These are phyloP conservation scores for Cyathus striatus DNA, from an alignment of 768 basidiomycete species.

Conservation along the genomic window DNA sequence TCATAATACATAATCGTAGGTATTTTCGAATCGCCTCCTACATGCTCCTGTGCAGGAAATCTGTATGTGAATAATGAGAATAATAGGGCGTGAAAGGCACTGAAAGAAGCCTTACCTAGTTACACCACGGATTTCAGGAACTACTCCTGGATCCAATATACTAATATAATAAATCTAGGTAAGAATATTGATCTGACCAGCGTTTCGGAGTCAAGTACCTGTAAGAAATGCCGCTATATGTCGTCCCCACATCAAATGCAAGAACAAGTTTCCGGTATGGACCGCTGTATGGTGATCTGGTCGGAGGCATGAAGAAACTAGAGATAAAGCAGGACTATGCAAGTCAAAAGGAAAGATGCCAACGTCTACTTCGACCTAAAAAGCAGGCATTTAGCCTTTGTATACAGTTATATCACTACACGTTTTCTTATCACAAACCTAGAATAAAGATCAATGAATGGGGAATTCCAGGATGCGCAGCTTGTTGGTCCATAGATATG, in stretches of 20 bases:
- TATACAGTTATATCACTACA: no score
- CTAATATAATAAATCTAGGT: conserved; percentile 10
- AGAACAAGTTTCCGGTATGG: conserved; percentile 27
- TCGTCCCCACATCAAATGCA: conserved; percentile 38
- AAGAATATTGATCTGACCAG: conserved; percentile 1
- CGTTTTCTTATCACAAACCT: no score
- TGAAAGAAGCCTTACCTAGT: conserved; percentile 17
- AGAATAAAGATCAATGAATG: no score
- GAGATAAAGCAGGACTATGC: no score
- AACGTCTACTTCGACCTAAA: no score
- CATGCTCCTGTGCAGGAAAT: conserved; percentile 40
- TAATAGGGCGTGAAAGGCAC: conserved; percentile 4
- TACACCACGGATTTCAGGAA: conserved; percentile 22
- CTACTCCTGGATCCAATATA: conserved; percentile 32
- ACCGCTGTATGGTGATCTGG: no score
- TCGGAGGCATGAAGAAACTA: no score
- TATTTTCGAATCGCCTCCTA: conserved; percentile 42
- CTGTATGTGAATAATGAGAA: conserved; percentile 16
- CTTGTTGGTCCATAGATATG: no score
- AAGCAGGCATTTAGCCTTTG: no score
- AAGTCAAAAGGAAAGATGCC: no score
- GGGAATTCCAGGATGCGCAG: no score
- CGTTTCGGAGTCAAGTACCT: conserved; percentile 9
- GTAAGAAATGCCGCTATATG: conserved; percentile 40
- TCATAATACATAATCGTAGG: conserved; percentile 46